These are phyloP conservation scores for Fraxinus angustifolia DNA, from an alignment of 305 asterid genomes.

Conservation along the genomic window DNA sequence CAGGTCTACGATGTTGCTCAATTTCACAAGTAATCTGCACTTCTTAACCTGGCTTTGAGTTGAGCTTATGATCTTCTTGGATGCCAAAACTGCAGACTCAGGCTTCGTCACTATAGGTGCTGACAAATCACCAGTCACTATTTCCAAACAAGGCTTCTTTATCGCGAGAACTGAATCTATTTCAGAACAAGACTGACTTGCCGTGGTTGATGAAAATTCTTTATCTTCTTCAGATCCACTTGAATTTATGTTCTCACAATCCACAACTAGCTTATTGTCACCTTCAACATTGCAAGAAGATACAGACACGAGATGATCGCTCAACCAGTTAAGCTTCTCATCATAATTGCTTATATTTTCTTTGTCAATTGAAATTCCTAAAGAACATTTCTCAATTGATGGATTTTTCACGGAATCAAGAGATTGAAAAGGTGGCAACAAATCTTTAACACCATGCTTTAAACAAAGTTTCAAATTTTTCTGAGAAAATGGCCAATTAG, in stretches of 20 bases:
- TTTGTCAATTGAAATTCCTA: slow-evolving; percentile 3
- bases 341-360: slow-evolving; percentile 30
- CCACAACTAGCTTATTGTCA: slow-evolving; percentile 26
- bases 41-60: slow-evolving; percentile 47
- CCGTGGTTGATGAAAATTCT: slow-evolving; percentile 36
- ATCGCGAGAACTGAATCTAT: slow-evolving; percentile 37
- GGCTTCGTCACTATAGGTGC: slow-evolving; percentile 24
- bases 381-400: slow-evolving; percentile 24
- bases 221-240: slow-evolving; percentile 44
- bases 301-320: slow-evolving; percentile 21
- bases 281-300: slow-evolving; percentile 20
- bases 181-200: slow-evolving; percentile 46
- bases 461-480: slow-evolving; percentile 69
- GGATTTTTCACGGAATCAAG: slow-evolving; percentile 43
- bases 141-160: slow-evolving; percentile 31
- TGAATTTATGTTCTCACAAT: slow-evolving; percentile 31
- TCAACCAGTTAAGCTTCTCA: slow-evolving; percentile 29
- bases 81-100: slow-evolving; percentile 25
- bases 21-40: slow-evolving; percentile 51
- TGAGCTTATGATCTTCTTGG: slow-evolving; percentile 33
- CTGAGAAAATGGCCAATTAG: slow-evolving; percentile 85
- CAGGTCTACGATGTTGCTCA: slow-evolving; percentile 35
- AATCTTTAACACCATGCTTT: slow-evolving; percentile 62
- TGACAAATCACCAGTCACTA: slow-evolving; percentile 33
- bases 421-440: slow-evolving; percentile 81